Conservation (phyloP, 306 rosid species). For the Trichosanthes truncata region DNA sequence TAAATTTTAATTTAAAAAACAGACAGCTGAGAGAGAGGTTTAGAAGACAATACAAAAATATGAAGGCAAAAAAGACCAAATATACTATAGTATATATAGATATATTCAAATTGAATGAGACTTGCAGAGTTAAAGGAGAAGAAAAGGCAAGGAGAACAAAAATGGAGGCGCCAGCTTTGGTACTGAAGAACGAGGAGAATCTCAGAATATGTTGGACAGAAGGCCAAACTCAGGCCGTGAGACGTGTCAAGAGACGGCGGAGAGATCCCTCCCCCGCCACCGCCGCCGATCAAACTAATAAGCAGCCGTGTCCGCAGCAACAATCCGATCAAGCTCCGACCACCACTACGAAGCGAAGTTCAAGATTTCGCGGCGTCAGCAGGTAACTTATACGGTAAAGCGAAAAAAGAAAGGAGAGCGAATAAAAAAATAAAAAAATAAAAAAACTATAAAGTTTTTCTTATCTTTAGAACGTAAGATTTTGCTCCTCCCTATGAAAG, state of each 20-base stretch:
- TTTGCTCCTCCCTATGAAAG: not conserved
- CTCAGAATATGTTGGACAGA: constrained; percentile 17
- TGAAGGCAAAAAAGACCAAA: not conserved
- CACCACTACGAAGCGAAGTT: constrained; percentile 66
- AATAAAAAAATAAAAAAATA: too few relatives aligned
- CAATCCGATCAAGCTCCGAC: constrained; percentile 30
- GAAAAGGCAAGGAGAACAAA: not conserved
- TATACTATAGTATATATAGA: not conserved
- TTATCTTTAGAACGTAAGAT: not conserved
- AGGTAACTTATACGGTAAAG: constrained; percentile 12
- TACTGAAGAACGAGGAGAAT: constrained; percentile 36
- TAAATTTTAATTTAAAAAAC: not conserved
- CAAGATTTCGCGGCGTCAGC: constrained; percentile 79
- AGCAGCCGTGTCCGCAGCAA: constrained; percentile 2
- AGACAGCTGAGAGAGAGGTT: not conserved
- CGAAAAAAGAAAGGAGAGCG: not conserved
- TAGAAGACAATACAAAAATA: not conserved
- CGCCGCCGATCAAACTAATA: constrained; percentile 13
- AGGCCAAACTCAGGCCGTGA: constrained; percentile 17
- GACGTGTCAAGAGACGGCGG: constrained; percentile 41
- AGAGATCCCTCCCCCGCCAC: constrained; percentile 21
- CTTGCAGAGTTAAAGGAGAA: not conserved
- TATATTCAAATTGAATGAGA: not conserved
- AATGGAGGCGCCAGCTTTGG: constrained; percentile 12
- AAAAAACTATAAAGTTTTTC: not conserved